Evolutionary conservation across 1,284 basidiomycete genomes (phyloP), one percentile per base, ranked within the genome.

Genomic region (Dichomitus squalens): DNA sequence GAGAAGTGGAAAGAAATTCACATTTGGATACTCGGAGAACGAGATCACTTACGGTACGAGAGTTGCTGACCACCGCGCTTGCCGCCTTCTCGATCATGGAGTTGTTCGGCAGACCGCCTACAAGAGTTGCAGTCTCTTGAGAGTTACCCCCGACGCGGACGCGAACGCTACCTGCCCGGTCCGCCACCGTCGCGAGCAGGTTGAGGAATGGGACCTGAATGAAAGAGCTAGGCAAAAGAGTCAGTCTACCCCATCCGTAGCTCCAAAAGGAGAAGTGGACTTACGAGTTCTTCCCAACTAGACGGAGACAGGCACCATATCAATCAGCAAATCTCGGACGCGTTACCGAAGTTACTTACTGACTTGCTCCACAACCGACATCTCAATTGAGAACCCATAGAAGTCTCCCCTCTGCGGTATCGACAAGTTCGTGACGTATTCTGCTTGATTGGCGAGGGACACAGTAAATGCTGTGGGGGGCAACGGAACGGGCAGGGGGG

Each of bases 61-160:
- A 81, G 3, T 80, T 76, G 29, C 6, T 31, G 5, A 14, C 25
- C 3, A 16, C 16, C 23, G 16, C 16, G 16, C 2, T 16, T 29
- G 7, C 12, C 8, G n/a, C 58, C 48, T 66, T 68, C 38, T 49
- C 58, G 52, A 68, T 64, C 33, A 60, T 59, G 16, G 55, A 56
- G 43, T 56, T 44, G 44, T 62, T 43, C 1, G 66, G 60, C 5
- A 73, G 61, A 41, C 57, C 64, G 23, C 76, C 72, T 0, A 83
- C 79, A 40, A 85, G 69, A 0, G 75, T 75, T 12, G 85, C 84
- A 23, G 75, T 79, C 58, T 91, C 88, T 66, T 91, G 88, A 2
- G 87, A 87, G 71, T 92, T 92, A 53, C 90, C 91, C 33, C 90
- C 91, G 4, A 92, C 79, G 40, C 90, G 86, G n/a, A 92, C 72